These are phyloP conservation scores for Penicillium sp. DNA, from an alignment of 2,329 filamentous ascomycete genomes.

Conservation along the genomic window DNA sequence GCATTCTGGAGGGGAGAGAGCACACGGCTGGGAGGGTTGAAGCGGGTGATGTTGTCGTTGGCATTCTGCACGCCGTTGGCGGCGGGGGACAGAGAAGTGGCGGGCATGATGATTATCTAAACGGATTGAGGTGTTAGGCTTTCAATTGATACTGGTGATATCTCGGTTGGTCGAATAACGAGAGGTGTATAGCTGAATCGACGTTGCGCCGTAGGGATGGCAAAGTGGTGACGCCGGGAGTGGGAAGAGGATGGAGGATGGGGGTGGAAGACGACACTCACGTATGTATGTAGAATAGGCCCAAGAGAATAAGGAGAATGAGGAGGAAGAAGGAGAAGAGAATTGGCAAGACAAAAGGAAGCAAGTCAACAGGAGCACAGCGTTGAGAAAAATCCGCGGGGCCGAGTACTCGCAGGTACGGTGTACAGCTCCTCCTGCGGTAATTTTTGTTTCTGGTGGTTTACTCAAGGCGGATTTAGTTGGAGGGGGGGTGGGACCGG, in stretches of 20 bases:
- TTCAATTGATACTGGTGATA: slow-evolving; percentile 14
- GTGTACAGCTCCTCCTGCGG: slow-evolving; percentile 32
- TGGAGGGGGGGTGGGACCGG: background rate
- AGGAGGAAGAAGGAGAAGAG: slow-evolving; percentile 28
- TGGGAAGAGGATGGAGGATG: slow-evolving; percentile 4
- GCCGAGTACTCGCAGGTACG: slow-evolving; percentile 34
- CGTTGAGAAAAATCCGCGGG: slow-evolving; percentile 34
- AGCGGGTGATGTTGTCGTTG: slow-evolving; percentile 99
- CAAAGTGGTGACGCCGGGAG: slow-evolving; percentile 1
- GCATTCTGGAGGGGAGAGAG: slow-evolving; percentile 87
- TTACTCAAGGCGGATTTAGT: background rate
- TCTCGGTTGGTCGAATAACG: background rate
- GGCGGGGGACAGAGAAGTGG: slow-evolving; percentile 53
- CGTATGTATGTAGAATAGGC: slow-evolving; percentile 29
- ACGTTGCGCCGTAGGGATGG: background rate
- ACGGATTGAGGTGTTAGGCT: slow-evolving; percentile 1
- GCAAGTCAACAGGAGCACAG: slow-evolving; percentile 20
- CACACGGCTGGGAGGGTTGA: slow-evolving; percentile 87
- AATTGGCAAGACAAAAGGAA: slow-evolving; percentile 10
- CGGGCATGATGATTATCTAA: slow-evolving; percentile 56
- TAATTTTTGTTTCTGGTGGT: slow-evolving; percentile 6
- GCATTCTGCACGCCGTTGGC: slow-evolving; percentile 67
- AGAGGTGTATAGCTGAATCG: slow-evolving; percentile 1
- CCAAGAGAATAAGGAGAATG: slow-evolving; percentile 25
- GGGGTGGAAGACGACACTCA: slow-evolving; percentile 20